A percentile compares a stretch with the other conserved stretches of the same genome.
These are phyloP conservation scores for Mrakia gelida DNA, from an alignment of 768 basidiomycete genomes.

Conservation along the genomic window DNA sequence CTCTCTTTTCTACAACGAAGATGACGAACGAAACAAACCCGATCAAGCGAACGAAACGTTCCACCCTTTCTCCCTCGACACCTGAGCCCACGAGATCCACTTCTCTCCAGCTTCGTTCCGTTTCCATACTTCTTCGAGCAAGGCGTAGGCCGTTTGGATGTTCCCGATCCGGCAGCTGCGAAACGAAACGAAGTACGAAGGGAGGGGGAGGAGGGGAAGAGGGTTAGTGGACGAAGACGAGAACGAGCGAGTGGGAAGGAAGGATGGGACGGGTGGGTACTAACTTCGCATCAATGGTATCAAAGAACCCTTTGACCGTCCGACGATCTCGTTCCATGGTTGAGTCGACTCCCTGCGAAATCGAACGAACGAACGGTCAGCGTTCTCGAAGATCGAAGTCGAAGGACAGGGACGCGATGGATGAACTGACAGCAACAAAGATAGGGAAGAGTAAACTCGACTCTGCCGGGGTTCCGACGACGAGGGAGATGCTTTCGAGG, in stretches of 20 bases:
- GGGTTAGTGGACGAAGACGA: neutral
- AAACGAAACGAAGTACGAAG: neutral
- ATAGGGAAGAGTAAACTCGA: slow-evolving; percentile 29
- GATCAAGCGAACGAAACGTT: slow-evolving; percentile 28
- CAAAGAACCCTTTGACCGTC: slow-evolving; percentile 26
- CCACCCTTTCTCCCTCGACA: slow-evolving; percentile 25
- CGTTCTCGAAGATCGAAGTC: too few species aligned
- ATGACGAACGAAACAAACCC: neutral
- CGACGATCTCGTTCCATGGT: slow-evolving; percentile 27
- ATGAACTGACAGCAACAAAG: slow-evolving; percentile 26
- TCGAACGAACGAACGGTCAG: neutral
- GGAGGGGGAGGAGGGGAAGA: neutral
- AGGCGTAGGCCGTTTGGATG: slow-evolving; percentile 23
- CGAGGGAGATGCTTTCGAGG: slow-evolving; percentile 26
- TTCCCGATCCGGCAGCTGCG: slow-evolving; percentile 32
- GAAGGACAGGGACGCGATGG: too few species aligned
- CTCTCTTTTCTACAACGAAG: too few species aligned
- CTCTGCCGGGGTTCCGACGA: slow-evolving; percentile 31
- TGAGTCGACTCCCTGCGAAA: slow-evolving; percentile 9
- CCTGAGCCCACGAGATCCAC: slow-evolving; percentile 27
- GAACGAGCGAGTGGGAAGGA: too few species aligned
- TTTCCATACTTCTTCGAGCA: slow-evolving; percentile 29
- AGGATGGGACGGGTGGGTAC: neutral
- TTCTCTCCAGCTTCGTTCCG: slow-evolving; percentile 24
- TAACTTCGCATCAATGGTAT: slow-evolving; percentile 26